phyloP scores from a whole-genome alignment of 768 basidiomycete genomes.

The Auricularia cornea region DNA sequence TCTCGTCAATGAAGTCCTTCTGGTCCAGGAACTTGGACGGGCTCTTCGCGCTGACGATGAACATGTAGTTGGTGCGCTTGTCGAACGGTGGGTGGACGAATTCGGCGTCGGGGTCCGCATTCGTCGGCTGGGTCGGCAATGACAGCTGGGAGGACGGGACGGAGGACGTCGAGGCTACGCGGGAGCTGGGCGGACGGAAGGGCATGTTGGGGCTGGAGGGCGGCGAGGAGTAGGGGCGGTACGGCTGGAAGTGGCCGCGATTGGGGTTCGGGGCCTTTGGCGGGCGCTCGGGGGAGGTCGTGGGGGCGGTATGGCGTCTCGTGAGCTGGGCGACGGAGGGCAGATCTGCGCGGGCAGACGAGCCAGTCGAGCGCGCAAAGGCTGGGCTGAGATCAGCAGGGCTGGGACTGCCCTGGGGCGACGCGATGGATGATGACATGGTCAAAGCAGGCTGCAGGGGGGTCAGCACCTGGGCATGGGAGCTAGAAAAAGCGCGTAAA shows the following conservation, averaged over 20 bases:
- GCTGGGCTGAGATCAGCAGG: neutral
- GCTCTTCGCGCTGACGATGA: neutral
- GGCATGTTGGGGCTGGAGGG: neutral
- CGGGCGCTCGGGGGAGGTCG: neutral
- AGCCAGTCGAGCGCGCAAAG: neutral
- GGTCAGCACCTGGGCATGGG: neutral
- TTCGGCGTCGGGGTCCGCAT: neutral
- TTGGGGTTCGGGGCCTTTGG: neutral
- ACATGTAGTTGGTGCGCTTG: neutral
- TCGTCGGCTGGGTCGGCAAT: neutral
- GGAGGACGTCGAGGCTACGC: neutral
- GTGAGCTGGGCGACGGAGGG: neutral
- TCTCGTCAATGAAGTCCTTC: neutral
- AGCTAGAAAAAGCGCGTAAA: neutral
- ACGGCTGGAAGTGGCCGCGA: slow-evolving; percentile 1
- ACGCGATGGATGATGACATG: neutral
- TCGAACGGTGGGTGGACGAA: neutral
- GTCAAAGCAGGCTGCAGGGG: neutral
- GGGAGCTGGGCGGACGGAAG: neutral
- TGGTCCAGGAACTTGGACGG: neutral
- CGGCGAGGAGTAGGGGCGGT: neutral
- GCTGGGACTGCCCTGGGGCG: neutral
- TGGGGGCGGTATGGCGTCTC: neutral
- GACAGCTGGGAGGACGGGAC: neutral
- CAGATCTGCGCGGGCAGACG: neutral